Percentiles rank a stretch among this genome's conserved stretches.
phyloP scores from a whole-genome alignment of 2,329 filamentous ascomycete species.

The Colletotrichum godetiae region DNA sequence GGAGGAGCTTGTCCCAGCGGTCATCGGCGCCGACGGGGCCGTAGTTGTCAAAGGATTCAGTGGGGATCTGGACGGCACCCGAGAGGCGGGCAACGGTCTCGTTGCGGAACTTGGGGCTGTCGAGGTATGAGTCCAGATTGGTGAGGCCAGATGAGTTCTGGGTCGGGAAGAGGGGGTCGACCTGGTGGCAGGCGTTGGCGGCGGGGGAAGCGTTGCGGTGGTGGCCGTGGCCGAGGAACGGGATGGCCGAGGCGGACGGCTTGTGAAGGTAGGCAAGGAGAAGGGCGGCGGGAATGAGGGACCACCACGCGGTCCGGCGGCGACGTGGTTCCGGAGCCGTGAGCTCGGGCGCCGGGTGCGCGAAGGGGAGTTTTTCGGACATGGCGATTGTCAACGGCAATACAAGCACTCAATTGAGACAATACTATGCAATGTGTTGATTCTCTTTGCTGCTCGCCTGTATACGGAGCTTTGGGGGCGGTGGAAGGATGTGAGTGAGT shows the following conservation, averaged over 20 bases:
- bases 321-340: neutral
- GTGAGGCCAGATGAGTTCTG: slow-evolving; percentile 41
- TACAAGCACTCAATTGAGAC: neutral
- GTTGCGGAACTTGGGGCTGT: slow-evolving; percentile 45
- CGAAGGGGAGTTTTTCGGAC: slow-evolving; percentile 31
- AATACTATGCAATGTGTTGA: neutral
- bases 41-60: slow-evolving; percentile 66
- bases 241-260: slow-evolving; percentile 7
- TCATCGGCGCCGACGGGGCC: slow-evolving; percentile 64
- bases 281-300: slow-evolving; percentile 29
- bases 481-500: neutral
- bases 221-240: neutral
- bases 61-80: slow-evolving; percentile 63
- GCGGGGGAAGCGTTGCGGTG: neutral
- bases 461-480: neutral
- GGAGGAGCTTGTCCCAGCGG: slow-evolving; percentile 68
- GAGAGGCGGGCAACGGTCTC: slow-evolving; percentile 50
- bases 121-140: slow-evolving; percentile 46
- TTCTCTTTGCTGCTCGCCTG: neutral
- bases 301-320: slow-evolving; percentile 30
- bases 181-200: slow-evolving; percentile 45
- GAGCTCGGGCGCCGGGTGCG: slow-evolving; percentile 13
- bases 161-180: slow-evolving; percentile 45
- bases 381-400: neutral
- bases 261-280: slow-evolving; percentile 27